These are phyloP conservation scores for Graphilbum sp. DNA, from an alignment of 2,329 filamentous ascomycete genomes.

Conservation along the genomic window DNA sequence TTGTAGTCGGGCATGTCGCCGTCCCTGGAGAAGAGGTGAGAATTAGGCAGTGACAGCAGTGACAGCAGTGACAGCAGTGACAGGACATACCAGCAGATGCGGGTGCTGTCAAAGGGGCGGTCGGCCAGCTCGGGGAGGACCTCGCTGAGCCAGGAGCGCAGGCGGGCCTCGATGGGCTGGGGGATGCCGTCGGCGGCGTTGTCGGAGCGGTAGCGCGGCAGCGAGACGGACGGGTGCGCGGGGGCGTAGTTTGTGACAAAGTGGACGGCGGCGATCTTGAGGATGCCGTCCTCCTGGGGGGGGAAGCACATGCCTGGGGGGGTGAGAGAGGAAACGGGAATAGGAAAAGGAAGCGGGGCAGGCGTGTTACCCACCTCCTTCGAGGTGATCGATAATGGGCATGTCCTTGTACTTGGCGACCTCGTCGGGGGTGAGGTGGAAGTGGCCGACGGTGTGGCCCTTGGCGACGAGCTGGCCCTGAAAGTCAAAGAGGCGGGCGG, in stretches of 20 bases:
- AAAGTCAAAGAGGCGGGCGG: constrained; percentile 23
- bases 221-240: constrained; percentile 3
- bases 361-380: neutral
- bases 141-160: constrained; percentile 27
- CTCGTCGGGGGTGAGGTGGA: constrained; percentile 38
- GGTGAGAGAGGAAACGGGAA: no score
- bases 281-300: constrained; percentile 1
- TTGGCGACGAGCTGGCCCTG: constrained; percentile 35
- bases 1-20: constrained; percentile 3
- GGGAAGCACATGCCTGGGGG: constrained; percentile 3
- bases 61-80: constrained; percentile 6
- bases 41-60: neutral
- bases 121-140: constrained; percentile 29
- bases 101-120: constrained; percentile 24
- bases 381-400: constrained; percentile 32
- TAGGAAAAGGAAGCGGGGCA: no score
- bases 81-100: constrained; percentile 35
- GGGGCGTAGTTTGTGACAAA: constrained; percentile 4
- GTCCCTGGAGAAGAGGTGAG: neutral
- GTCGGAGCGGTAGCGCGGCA: constrained; percentile 4
- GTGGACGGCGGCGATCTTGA: constrained; percentile 1
- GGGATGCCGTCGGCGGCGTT: constrained; percentile 17
- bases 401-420: constrained; percentile 35
- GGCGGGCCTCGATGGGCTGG: constrained; percentile 27
- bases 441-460: constrained; percentile 41